Evolutionary conservation across 768 basidiomycete species (phyloP).

Genomic region (Leccinum pellstonianum): DNA sequence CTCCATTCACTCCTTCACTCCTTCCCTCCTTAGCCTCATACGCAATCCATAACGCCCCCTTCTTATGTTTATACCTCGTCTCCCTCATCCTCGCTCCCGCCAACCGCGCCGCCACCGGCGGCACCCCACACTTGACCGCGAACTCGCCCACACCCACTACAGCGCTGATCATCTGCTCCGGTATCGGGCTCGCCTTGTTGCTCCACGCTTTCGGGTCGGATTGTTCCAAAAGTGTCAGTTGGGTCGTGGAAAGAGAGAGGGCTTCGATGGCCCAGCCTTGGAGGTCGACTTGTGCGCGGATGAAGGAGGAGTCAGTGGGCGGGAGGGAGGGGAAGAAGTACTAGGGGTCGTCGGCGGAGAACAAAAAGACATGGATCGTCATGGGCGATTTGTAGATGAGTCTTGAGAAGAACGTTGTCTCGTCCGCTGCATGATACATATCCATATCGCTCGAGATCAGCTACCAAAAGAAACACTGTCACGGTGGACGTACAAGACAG

Average conservation of each 20-base stretch:
- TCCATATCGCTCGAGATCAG: not conserved
- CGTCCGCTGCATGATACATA: conserved; percentile 59
- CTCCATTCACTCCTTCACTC: too few relatives aligned
- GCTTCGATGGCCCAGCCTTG: conserved; percentile 98
- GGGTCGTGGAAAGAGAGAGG: conserved; percentile 90
- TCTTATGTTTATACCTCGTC: conserved; percentile 62
- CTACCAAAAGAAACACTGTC: not conserved
- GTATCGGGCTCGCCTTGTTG: conserved; percentile 78
- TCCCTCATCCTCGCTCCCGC: conserved; percentile 72
- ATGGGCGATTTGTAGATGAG: conserved; percentile 94
- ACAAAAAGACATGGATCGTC: conserved; percentile 94
- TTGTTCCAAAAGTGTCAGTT: conserved; percentile 86
- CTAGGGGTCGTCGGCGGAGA: conserved; percentile 87
- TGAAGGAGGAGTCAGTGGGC: conserved; percentile 67
- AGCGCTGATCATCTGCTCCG: conserved; percentile 35
- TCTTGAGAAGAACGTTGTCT: conserved; percentile 90
- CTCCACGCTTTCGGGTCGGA: conserved; percentile 53
- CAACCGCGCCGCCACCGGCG: conserved; percentile 85
- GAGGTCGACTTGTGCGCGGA: conserved; percentile 95
- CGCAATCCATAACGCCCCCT: too few relatives aligned
- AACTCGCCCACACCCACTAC: conserved; percentile 94
- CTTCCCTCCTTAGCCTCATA: too few relatives aligned
- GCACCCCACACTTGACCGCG: conserved; percentile 92
- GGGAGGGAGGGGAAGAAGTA: conserved; percentile 73
- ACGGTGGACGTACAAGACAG: conserved; percentile 67